Base-by-base conservation (phyloP, 805 yeast genomes). In the Kregervanrija pseudodelftensis region DNA sequence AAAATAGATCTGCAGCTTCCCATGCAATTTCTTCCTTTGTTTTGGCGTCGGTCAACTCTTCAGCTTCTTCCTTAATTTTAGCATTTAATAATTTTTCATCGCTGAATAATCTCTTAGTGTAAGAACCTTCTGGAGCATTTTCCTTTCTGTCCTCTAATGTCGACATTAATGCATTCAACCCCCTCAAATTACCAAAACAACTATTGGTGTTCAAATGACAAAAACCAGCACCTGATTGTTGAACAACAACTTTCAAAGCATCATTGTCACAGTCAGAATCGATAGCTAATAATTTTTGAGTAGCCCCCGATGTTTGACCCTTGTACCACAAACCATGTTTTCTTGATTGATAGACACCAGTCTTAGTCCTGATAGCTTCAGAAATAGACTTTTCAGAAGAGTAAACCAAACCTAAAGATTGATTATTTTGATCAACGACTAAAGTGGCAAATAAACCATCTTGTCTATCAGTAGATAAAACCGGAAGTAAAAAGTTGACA, bases 281-380 rank as follows among this genome's bases (percentile, higher is more conserved):
- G 46, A 93, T 63, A 37, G 72, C 66, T 17, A 84, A 53, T 40
- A 93, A 72, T 53, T 73, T 72, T 67, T 93, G 99, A 1, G 95
- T 86, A 42, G 95, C 95, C 15, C 99, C 99, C n/a, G 95, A 85
- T 2, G 96, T 86, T 45, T 84, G 83, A 30, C 99, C 99, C 64
- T 93, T 93, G 63, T 82, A 85, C 99, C 99, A 93, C 47, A 93
- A 73, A 37, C 95, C 98, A 49, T 87, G 80, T 57, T 84, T 81
- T 56, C 99, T 82, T 8, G 96, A 87, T 64, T 85, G 96, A 66
- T 93, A 93, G 2, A 93, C 96, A 46, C 99, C 99, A 9, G 86
- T 79, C 41, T 78, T 75, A 16, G 86, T 82, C 48, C 77, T 78
- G 53, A 93, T 76, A 11, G 98, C 93, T 56, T 85, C 90, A 37